These are phyloP conservation scores for Paramecium caudatum DNA, from an alignment of 73 alveolate species.

Conservation along the genomic window DNA sequence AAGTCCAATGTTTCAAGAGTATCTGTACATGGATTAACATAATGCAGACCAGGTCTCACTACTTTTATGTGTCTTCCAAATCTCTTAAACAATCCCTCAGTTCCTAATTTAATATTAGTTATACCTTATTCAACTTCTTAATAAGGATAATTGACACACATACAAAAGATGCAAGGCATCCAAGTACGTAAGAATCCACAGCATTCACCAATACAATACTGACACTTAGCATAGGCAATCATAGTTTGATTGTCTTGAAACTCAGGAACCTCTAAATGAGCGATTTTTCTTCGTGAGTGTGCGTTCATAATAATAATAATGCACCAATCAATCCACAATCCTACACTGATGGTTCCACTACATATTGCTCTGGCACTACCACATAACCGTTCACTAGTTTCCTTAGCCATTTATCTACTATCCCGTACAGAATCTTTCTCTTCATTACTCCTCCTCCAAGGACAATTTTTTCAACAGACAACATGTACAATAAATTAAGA, in stretches of 20 bases:
- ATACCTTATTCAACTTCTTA: constrained; percentile 60
- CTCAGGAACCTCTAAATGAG: constrained; percentile 62
- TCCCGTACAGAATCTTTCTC: constrained; percentile 83
- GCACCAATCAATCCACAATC: constrained; percentile 46
- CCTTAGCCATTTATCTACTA: constrained; percentile 73
- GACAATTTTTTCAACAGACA: constrained; percentile 90
- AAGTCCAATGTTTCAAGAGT: constrained; percentile 44
- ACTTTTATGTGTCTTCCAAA: constrained; percentile 74
- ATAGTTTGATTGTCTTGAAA: constrained; percentile 38
- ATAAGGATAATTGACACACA: constrained; percentile 76
- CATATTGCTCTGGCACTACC: constrained; percentile 10
- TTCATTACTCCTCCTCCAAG: constrained; percentile 98
- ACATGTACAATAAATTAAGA: constrained; percentile 78
- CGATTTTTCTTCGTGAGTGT: constrained; percentile 21
- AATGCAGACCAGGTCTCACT: constrained; percentile 73
- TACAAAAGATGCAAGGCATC: constrained; percentile 76
- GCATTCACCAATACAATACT: constrained; percentile 70
- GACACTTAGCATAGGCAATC: constrained; percentile 74
- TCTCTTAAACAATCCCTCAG: constrained; percentile 72
- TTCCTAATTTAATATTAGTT: background rate
- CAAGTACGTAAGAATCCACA: constrained; percentile 76
- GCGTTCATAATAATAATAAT: constrained; percentile 32
- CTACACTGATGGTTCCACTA: background rate
- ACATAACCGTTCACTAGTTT: constrained; percentile 71
- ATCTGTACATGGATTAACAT: constrained; percentile 79